Conservation (phyloP, 345 rosid species). For the Moricandia arvensis region DNA sequence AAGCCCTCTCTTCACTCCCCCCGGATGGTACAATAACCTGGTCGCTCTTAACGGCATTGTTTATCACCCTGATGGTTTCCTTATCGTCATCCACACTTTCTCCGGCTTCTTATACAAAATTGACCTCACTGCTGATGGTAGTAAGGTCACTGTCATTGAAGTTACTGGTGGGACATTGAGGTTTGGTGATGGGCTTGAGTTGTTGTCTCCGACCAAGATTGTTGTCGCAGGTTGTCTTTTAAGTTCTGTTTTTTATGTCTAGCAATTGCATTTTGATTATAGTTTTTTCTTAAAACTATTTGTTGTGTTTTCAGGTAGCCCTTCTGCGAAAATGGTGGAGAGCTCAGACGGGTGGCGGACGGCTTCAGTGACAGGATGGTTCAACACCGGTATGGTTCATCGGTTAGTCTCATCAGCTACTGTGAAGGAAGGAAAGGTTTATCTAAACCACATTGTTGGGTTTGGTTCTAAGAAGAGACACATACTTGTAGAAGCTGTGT, state of each 20-base stretch:
- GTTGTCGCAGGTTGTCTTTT: constrained; percentile 55
- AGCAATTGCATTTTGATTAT: neutral
- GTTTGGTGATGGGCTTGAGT: constrained; percentile 77
- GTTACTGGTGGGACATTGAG: constrained; percentile 55
- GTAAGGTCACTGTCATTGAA: constrained; percentile 45
- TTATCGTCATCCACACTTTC: constrained; percentile 71
- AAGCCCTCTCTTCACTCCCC: constrained; percentile 59
- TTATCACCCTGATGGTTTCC: constrained; percentile 78
- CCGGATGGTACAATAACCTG: constrained; percentile 68
- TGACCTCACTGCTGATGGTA: constrained; percentile 36
- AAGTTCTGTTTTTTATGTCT: neutral
- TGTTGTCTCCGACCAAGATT: constrained; percentile 61
- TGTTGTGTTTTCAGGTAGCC: constrained; percentile 44
- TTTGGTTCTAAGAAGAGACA: constrained; percentile 81
- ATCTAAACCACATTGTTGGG: constrained; percentile 70
- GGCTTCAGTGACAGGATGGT: constrained; percentile 59
- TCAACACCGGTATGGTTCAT: constrained; percentile 58
- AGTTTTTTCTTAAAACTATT: neutral
- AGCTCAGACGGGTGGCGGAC: constrained; percentile 82
- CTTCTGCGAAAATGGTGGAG: constrained; percentile 68
- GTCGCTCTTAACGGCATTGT: constrained; percentile 76
- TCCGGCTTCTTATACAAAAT: constrained; percentile 64
- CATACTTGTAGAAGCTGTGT: constrained; percentile 71
- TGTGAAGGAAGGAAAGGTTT: constrained; percentile 75
- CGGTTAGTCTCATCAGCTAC: constrained; percentile 76